Evolutionary conservation across 2,329 filamentous ascomycete genomes (phyloP).

Genomic region (Phaeosphaeriaceae sp.): DNA sequence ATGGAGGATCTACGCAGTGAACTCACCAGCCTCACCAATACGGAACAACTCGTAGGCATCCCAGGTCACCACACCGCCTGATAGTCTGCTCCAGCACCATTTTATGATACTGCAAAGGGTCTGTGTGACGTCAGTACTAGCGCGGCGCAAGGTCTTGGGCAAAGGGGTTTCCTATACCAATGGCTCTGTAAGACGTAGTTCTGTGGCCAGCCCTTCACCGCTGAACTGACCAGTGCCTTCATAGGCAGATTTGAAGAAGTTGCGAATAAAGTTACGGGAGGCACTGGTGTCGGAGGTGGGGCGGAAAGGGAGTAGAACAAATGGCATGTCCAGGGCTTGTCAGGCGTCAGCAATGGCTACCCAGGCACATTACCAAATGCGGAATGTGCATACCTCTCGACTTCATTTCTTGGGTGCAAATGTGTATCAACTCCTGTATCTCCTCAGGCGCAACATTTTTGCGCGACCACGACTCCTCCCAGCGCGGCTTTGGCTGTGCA

Average conservation of each 20-base stretch:
- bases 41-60: slow-evolving; percentile 96
- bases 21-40: slow-evolving; percentile 85
- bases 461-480: slow-evolving; percentile 87
- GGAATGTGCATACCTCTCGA: slow-evolving; percentile 73
- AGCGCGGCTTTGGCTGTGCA: slow-evolving; percentile 71
- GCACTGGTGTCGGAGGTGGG: slow-evolving; percentile 90
- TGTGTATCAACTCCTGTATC: slow-evolving; percentile 82
- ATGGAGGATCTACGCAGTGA: not conserved
- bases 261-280: slow-evolving; percentile 88
- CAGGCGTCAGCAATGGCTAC: slow-evolving; percentile 24
- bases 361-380: not conserved
- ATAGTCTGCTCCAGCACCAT: slow-evolving; percentile 96
- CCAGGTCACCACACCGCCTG: slow-evolving; percentile 93
- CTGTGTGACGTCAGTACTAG: slow-evolving; percentile 54
- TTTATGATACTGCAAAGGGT: slow-evolving; percentile 93
- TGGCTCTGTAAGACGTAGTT: slow-evolving; percentile 89
- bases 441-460: slow-evolving; percentile 86
- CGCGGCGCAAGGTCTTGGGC: slow-evolving; percentile 2
- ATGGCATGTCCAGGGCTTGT: slow-evolving; percentile 84
- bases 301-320: slow-evolving; percentile 91
- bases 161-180: slow-evolving; percentile 67
- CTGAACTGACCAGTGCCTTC: slow-evolving; percentile 63
- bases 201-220: slow-evolving; percentile 77
- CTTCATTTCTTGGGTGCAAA: slow-evolving; percentile 91
- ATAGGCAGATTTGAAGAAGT: slow-evolving; percentile 79